phyloP scores from a whole-genome alignment of 1,139 yeast species.

The Protomyces inouyei region DNA sequence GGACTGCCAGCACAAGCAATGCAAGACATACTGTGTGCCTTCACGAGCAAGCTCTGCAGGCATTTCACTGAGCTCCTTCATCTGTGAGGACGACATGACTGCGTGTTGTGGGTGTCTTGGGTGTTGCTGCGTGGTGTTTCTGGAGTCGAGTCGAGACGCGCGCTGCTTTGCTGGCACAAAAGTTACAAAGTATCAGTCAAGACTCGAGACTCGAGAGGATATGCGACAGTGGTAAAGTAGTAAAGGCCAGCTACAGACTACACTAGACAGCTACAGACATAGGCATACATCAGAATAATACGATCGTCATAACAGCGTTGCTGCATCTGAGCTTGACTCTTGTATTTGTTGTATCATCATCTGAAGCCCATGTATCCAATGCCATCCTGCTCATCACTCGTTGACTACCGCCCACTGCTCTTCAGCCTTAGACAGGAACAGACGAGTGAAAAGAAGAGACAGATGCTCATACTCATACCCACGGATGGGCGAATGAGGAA shows the following conservation, averaged over 20 bases:
- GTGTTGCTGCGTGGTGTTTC: too few relatives aligned
- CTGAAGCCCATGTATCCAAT: neutral
- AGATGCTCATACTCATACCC: neutral
- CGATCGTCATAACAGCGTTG: neutral
- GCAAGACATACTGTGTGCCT: constrained; percentile 11
- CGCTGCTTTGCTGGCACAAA: neutral
- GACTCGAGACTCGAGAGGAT: neutral
- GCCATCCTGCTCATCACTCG: too few relatives aligned
- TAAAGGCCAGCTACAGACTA: too few relatives aligned
- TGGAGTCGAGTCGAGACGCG: neutral
- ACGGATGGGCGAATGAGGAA: neutral
- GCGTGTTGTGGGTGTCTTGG: too few relatives aligned
- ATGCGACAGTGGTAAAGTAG: neutral
- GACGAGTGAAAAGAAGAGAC: neutral
- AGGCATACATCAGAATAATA: neutral
- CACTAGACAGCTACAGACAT: neutral
- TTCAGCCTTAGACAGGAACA: neutral
- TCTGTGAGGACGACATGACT: neutral
- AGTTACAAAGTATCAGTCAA: neutral
- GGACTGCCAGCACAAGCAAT: neutral
- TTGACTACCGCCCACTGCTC: too few relatives aligned
- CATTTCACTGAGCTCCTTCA: constrained; percentile 23
- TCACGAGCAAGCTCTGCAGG: constrained; percentile 25
- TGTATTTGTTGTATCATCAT: constrained; percentile 1
- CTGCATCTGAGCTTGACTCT: constrained; percentile 3